A percentile compares a stretch with the other conserved stretches of the same genome.
Conservation (phyloP, 805 yeast species). For the Zygoascus flipseniorum region DNA sequence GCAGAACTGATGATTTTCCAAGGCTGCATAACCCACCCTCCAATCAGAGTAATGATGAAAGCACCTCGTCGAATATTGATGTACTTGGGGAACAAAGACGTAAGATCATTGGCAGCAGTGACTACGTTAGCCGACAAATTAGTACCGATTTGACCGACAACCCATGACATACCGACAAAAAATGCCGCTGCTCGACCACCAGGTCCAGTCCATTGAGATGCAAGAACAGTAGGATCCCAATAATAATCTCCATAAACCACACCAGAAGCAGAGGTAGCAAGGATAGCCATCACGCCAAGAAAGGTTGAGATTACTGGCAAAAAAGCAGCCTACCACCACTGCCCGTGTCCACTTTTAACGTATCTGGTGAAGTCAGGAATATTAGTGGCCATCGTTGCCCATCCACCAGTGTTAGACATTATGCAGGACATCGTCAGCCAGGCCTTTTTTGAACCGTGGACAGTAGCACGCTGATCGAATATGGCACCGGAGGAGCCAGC, state of each 20-base stretch:
- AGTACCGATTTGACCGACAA: constrained; percentile 12
- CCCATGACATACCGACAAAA: constrained; percentile 15
- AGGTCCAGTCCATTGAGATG: constrained; percentile 36
- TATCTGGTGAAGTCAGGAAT: constrained; percentile 26
- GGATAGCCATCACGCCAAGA: constrained; percentile 32
- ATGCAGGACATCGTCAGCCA: constrained; percentile 18
- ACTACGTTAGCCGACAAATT: constrained; percentile 32
- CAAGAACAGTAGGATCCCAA: constrained; percentile 39
- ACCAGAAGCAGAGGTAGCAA: constrained; percentile 38
- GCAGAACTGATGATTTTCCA: constrained; percentile 35
- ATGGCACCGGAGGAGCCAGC: constrained; percentile 73
- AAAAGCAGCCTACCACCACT: constrained; percentile 12
- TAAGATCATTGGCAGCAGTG: constrained; percentile 44
- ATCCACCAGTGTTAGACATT: constrained; percentile 21
- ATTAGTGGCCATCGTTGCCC: constrained; percentile 25
- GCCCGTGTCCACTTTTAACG: constrained; percentile 5
- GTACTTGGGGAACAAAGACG: constrained; percentile 38
- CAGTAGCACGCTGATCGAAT: constrained; percentile 42
- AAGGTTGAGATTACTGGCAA: constrained; percentile 12
- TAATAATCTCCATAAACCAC: constrained; percentile 34
- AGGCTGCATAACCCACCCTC: constrained; percentile 27
- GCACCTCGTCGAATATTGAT: constrained; percentile 40
- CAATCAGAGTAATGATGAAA: constrained; percentile 22
- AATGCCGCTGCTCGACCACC: constrained; percentile 30
- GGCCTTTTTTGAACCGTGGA: constrained; percentile 14